Conservation (phyloP, 2,329 filamentous ascomycete species). For the Septoria linicola region DNA sequence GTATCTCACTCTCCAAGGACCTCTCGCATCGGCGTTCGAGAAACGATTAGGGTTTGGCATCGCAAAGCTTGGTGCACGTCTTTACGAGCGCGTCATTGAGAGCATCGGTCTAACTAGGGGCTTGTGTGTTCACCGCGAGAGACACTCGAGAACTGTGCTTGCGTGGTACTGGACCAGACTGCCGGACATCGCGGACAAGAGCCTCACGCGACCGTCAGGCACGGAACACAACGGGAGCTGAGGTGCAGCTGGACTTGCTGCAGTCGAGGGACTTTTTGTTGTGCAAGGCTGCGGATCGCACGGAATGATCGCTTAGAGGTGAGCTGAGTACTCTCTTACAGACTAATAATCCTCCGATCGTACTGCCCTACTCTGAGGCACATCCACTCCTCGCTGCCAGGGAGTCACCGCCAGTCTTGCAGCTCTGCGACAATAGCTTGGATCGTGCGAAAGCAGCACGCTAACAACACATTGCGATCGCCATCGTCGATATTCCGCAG, state of each 20-base stretch:
- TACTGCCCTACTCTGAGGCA: not conserved
- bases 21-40: not conserved
- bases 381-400: not conserved
- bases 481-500: constrained; percentile 8
- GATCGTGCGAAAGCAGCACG: not conserved
- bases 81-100: constrained; percentile 5
- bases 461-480: constrained; percentile 10
- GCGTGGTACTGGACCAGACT: no score
- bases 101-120: not conserved
- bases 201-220: not conserved
- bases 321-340: not conserved
- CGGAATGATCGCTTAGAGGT: constrained; percentile 7
- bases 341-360: not conserved
- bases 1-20: not conserved
- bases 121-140: not conserved
- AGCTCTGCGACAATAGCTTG: not conserved
- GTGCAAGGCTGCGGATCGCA: constrained; percentile 9
- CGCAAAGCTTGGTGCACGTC: constrained; percentile 1
- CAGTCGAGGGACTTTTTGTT: not conserved
- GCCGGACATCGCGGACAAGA: not conserved
- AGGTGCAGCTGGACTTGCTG: not conserved
- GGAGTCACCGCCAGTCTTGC: no score
- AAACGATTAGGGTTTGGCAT: not conserved
- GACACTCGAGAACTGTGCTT: not conserved
- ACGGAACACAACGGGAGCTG: not conserved